These are phyloP conservation scores for Phytophthora sansomeana DNA, from an alignment of 352 stramenopile genomes.

Conservation along the genomic window DNA sequence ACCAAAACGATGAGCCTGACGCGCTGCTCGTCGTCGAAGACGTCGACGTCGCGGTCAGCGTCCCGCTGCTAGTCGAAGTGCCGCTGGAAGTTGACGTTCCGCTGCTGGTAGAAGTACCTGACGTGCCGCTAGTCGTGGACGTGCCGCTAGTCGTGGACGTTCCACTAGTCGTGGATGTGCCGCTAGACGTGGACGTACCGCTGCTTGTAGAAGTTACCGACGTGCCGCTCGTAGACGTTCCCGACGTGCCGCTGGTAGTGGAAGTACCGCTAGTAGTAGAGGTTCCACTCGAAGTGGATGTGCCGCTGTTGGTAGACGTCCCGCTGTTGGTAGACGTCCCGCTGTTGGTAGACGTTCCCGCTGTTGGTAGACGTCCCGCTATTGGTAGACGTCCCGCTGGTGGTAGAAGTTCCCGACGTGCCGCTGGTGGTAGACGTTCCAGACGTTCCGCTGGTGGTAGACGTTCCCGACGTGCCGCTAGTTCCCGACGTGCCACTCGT, in stretches of 20 bases:
- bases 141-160: slow-evolving; percentile 14
- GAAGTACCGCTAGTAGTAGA: slow-evolving; percentile 15
- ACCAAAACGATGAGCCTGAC: slow-evolving; percentile 48
- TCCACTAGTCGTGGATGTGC: slow-evolving; percentile 4
- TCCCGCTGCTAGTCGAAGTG: slow-evolving; percentile 3
- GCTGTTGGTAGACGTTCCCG: slow-evolving; percentile 19
- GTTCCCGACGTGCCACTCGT: slow-evolving; percentile 3
- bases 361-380: slow-evolving; percentile 17
- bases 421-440: neutral
- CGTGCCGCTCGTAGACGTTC: slow-evolving; percentile 8
- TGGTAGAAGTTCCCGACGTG: neutral
- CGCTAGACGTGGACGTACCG: slow-evolving; percentile 5
- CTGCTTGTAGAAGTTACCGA: slow-evolving; percentile 11
- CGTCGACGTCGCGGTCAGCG: slow-evolving; percentile 28
- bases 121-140: slow-evolving; percentile 8
- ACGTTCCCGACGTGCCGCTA: slow-evolving; percentile 2
- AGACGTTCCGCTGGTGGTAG: neutral
- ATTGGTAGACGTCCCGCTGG: slow-evolving; percentile 8
- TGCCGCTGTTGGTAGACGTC: slow-evolving; percentile 17
- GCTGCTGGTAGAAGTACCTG: neutral
- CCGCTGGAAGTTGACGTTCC: slow-evolving; percentile 10
- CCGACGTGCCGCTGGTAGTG: slow-evolving; percentile 5
- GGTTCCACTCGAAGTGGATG: slow-evolving; percentile 9
- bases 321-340: slow-evolving; percentile 16
- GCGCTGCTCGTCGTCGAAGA: slow-evolving; percentile 38